Evolutionary conservation across 305 asterid species (phyloP).

Genomic region (Fraxinus nigra): DNA sequence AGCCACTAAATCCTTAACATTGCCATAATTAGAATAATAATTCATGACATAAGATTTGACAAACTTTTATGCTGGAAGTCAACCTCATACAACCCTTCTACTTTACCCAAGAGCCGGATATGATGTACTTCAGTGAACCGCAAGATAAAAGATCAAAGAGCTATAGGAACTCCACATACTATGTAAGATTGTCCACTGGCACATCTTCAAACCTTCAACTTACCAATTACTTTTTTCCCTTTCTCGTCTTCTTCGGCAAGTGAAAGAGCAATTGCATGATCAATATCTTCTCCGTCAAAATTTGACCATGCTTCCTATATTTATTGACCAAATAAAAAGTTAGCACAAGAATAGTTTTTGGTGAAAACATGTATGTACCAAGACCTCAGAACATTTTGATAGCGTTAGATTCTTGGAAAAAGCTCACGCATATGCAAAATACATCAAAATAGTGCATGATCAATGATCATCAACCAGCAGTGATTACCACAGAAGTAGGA

Average conservation of each 20-base stretch:
- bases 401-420: not conserved
- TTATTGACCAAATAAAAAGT: constrained; percentile 9
- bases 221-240: constrained; percentile 79
- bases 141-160: constrained; percentile 8
- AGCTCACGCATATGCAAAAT: not conserved
- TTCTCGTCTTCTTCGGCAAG: constrained; percentile 70
- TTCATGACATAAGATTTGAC: not conserved
- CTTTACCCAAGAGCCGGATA: not conserved
- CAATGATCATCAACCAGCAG: constrained; percentile 13
- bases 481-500: constrained; percentile 54
- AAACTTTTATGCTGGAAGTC: not conserved
- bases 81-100: not conserved
- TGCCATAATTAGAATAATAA: not conserved
- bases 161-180: constrained; percentile 20
- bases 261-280: constrained; percentile 82
- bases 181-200: constrained; percentile 5
- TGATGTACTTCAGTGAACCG: not conserved
- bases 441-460: not conserved
- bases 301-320: constrained; percentile 71
- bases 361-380: not conserved
- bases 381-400: not conserved
- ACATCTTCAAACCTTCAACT: constrained; percentile 25
- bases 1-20: not conserved
- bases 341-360: not conserved
- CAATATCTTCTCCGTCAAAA: constrained; percentile 81